Evolutionary conservation across 139 green algal genomes (phyloP), one percentile per base, ranked within the genome.

Genomic region (Trebouxia sp.): DNA sequence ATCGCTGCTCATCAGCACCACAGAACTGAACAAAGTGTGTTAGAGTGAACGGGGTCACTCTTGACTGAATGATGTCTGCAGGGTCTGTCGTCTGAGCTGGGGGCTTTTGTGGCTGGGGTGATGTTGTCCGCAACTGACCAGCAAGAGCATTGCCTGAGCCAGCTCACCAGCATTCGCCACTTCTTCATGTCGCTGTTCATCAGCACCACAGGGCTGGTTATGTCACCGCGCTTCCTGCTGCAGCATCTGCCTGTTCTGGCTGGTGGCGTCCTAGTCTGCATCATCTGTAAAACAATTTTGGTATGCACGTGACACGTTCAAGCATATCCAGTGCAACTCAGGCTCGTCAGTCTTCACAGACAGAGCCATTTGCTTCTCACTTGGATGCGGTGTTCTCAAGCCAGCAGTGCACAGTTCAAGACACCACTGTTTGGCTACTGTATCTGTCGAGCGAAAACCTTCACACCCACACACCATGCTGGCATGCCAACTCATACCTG

Each of bases 161-260:
- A 90, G 45, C 69, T 95, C 30, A 82, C 84, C 81, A 74, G 90
- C 38, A 69, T 94, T 32, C 82, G 85, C 39, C 89, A 93, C 79
- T 85, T 99, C 62, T 96, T 99, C 78, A 86, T 94, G 43, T 90
- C 93, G 12, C 88, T 99, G 28, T 99, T 99, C 84, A 84, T 99
- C n/a, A 85, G 92, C 12, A 92, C 84, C 81, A 99, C 97, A 20
- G 96, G 96, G 5, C 90, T 99, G 55, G 88, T 98, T 78, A 96
- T 92, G 42, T 85, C 91, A 75, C 91, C 93, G 28, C 43, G 81
- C 20, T 99, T 99, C 89, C 86, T 99, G 32, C 55, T 85, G 82
- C 75, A 96, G 43, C 96, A 99, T 88, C 80, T 96, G 42, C 56
- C 76, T 3, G 85, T 98, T 24, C 87, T 98, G 37, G 88, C 90